These are phyloP conservation scores for Aspergillus steynii DNA, from an alignment of 495 filamentous ascomycete genomes.

Conservation along the genomic window DNA sequence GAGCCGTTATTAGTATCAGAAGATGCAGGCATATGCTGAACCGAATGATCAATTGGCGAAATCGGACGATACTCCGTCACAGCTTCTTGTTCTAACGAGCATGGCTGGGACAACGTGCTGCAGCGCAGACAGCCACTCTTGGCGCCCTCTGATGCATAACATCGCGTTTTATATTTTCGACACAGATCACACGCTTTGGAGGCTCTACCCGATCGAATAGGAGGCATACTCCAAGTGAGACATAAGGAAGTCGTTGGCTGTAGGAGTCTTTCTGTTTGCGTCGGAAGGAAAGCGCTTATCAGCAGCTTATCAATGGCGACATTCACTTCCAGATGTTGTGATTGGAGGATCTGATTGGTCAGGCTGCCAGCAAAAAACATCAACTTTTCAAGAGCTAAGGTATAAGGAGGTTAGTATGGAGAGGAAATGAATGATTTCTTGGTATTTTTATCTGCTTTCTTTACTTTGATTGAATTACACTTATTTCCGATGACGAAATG, in stretches of 20 bases:
- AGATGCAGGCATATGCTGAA: not conserved
- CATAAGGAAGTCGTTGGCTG: too few relatives aligned
- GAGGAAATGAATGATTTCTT: too few relatives aligned
- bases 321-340: not conserved
- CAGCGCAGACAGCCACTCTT: constrained; percentile 41
- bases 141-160: constrained; percentile 36
- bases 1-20: not conserved
- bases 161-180: constrained; percentile 46
- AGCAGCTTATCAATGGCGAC: not conserved
- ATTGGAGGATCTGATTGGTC: not conserved
- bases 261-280: not conserved
- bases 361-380: too few relatives aligned
- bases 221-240: constrained; percentile 31
- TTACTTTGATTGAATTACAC: too few relatives aligned
- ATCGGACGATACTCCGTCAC: not conserved
- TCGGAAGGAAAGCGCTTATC: not conserved
- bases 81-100: constrained; percentile 26
- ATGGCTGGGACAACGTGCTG: constrained; percentile 35
- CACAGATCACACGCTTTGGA: constrained; percentile 46
- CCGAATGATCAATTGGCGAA: not conserved
- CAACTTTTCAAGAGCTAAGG: too few relatives aligned
- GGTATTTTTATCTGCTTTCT: too few relatives aligned
- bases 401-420: too few relatives aligned
- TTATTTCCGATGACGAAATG: too few relatives aligned
- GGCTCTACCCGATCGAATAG: constrained; percentile 41